Percentiles rank a stretch among this genome's conserved stretches.
Conservation (phyloP, 1,284 basidiomycete genomes). For the Trichosporon faecale region DNA sequence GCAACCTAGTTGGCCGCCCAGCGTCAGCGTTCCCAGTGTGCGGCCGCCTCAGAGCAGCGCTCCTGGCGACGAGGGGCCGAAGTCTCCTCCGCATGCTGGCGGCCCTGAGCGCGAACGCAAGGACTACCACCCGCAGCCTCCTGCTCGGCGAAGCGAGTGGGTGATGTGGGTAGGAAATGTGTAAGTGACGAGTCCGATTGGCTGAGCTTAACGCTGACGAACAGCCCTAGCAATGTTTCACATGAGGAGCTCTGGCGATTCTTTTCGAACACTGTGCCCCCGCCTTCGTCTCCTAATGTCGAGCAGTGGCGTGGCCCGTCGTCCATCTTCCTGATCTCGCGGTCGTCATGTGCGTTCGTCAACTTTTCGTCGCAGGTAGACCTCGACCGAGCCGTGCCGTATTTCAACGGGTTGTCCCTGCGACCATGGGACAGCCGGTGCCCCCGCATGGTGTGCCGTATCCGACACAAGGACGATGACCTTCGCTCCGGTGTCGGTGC, state of each 20-base stretch:
- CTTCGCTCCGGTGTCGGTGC: conserved; percentile 84
- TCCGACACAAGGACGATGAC: conserved; percentile 79
- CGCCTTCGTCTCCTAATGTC: conserved; percentile 23
- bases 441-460: conserved; percentile 78
- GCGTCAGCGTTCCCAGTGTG: background rate
- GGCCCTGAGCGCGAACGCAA: conserved; percentile 40
- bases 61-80: conserved; percentile 4
- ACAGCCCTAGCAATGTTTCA: conserved; percentile 63
- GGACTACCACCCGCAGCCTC: conserved; percentile 52
- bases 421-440: conserved; percentile 65
- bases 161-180: conserved; percentile 76
- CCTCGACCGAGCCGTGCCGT: conserved; percentile 65
- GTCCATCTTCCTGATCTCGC: conserved; percentile 86
- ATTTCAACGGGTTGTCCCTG: conserved; percentile 59
- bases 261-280: conserved; percentile 59
- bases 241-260: conserved; percentile 86
- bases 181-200: conserved; percentile 32
- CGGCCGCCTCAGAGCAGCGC: background rate
- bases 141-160: conserved; percentile 74
- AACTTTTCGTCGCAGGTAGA: conserved; percentile 71
- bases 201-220: conserved; percentile 1
- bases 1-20: background rate
- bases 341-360: conserved; percentile 90
- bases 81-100: background rate
- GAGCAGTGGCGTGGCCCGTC: conserved; percentile 61